Percentiles rank a stretch among this genome's conserved stretches.
Evolutionary conservation across 345 rosid genomes (phyloP).

Genomic region (Sapria himalayana): DNA sequence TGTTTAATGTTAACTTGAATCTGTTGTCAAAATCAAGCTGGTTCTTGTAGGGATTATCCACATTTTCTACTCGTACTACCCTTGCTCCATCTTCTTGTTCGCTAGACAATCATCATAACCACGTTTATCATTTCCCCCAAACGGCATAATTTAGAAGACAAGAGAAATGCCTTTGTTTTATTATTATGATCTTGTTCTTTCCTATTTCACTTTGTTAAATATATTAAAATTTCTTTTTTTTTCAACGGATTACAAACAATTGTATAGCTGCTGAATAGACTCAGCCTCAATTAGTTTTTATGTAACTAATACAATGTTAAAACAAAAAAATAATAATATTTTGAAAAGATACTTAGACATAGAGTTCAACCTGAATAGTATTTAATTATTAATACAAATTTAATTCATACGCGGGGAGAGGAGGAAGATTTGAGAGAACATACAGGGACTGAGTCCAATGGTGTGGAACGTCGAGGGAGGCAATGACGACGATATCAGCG

Average conservation of each 20-base stretch:
- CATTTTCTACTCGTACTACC: slow-evolving; percentile 66
- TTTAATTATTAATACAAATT: no score
- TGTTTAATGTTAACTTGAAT: slow-evolving; percentile 74
- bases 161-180: no score
- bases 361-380: no score
- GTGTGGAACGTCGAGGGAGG: slow-evolving; percentile 76
- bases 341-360: no score
- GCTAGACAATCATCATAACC: slow-evolving; percentile 17
- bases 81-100: slow-evolving; percentile 72
- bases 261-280: no score
- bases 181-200: no score
- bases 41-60: slow-evolving; percentile 65
- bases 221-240: not conserved
- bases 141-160: not conserved
- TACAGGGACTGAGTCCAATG: slow-evolving; percentile 64
- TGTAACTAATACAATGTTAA: no score
- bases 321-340: no score
- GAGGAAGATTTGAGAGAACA: slow-evolving; percentile 10
- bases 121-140: no score
- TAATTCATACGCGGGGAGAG: not conserved
- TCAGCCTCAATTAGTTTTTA: no score
- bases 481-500: slow-evolving; percentile 91
- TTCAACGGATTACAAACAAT: slow-evolving; percentile 1
- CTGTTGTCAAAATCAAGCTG: slow-evolving; percentile 39
- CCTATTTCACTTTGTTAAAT: no score